Percentiles rank a stretch among this genome's conserved stretches.
These are phyloP conservation scores for Schizosaccharomyces japonicus DNA, from an alignment of 805 yeast genomes.

Conservation along the genomic window DNA sequence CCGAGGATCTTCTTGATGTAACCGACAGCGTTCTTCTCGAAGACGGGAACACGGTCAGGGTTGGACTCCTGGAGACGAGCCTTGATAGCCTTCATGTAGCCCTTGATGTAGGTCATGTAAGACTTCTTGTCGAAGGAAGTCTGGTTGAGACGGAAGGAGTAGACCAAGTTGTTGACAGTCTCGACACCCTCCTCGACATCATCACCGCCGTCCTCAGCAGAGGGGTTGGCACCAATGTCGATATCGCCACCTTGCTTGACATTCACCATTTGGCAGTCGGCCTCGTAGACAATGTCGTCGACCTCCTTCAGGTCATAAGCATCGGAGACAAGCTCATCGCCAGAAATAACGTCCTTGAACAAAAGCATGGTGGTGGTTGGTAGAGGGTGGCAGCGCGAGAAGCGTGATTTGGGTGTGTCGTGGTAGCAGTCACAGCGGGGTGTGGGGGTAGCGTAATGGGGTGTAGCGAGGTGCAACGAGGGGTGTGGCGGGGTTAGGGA, in stretches of 20 bases:
- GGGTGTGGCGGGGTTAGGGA: too few relatives aligned
- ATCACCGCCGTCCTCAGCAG: constrained; percentile 79
- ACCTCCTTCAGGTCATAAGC: constrained; percentile 81
- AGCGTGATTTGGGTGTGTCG: too few relatives aligned
- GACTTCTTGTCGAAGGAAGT: constrained; percentile 96
- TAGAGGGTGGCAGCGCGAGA: neutral
- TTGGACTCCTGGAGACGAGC: constrained; percentile 63
- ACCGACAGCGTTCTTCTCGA: constrained; percentile 92
- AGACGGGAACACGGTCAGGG: constrained; percentile 69
- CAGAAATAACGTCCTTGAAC: constrained; percentile 61
- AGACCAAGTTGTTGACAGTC: constrained; percentile 91
- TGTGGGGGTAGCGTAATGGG: too few relatives aligned
- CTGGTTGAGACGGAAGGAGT: constrained; percentile 94
- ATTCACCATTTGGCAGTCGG: constrained; percentile 79
- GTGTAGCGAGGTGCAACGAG: too few relatives aligned
- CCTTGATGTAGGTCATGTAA: constrained; percentile 87
- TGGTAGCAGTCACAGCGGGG: too few relatives aligned
- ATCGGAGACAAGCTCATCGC: constrained; percentile 82
- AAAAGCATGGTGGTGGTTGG: constrained; percentile 16
- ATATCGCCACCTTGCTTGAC: constrained; percentile 69
- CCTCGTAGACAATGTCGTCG: constrained; percentile 84
- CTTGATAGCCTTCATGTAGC: constrained; percentile 92
- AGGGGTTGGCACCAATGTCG: constrained; percentile 98
- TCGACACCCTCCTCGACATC: constrained; percentile 63
- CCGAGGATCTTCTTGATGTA: constrained; percentile 90